Percentiles rank a stretch among this genome's conserved stretches.
phyloP scores from a whole-genome alignment of 352 stramenopile species.

The Bremia lactucae region DNA sequence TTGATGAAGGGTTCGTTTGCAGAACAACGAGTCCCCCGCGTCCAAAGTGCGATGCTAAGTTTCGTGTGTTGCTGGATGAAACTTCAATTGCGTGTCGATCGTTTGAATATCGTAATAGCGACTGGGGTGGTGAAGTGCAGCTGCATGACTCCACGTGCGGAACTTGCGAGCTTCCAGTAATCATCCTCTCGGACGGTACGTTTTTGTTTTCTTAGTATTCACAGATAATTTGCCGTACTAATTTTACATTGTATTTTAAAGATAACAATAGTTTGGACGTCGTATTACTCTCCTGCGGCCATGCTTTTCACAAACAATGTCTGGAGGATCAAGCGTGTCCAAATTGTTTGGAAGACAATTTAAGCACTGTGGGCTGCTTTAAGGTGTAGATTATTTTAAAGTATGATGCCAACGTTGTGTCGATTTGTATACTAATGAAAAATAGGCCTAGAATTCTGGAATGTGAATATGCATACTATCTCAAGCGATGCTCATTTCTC shows the following conservation, averaged over 20 bases:
- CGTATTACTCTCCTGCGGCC: conserved; percentile 61
- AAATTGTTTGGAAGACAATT: conserved; percentile 50
- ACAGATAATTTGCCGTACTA: no score
- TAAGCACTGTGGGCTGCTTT: conserved; percentile 38
- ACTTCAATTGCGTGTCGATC: conserved; percentile 25
- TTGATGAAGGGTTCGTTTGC: conserved; percentile 2
- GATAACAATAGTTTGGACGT: conserved; percentile 72
- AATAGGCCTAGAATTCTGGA: no score
- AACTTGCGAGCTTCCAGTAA: conserved; percentile 63
- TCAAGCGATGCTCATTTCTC: conserved; percentile 15
- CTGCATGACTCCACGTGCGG: conserved; percentile 70
- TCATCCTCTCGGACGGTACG: conserved; percentile 72
- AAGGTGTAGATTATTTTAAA: no score
- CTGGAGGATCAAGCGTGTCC: conserved; percentile 51
- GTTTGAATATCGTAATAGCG: conserved; percentile 78
- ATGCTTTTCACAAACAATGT: conserved; percentile 66
- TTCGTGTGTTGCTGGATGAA: conserved; percentile 5
- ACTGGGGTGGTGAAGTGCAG: conserved; percentile 81
- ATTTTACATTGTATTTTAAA: conserved; percentile 14
- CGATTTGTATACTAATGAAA: no score
- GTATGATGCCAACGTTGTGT: no score
- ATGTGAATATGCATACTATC: no score
- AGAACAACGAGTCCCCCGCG: conserved; percentile 4
- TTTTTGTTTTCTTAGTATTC: no score
- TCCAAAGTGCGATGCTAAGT: conserved; percentile 4